phyloP scores from a whole-genome alignment of 2,329 filamentous ascomycete species.

The Fusarium hostae region DNA sequence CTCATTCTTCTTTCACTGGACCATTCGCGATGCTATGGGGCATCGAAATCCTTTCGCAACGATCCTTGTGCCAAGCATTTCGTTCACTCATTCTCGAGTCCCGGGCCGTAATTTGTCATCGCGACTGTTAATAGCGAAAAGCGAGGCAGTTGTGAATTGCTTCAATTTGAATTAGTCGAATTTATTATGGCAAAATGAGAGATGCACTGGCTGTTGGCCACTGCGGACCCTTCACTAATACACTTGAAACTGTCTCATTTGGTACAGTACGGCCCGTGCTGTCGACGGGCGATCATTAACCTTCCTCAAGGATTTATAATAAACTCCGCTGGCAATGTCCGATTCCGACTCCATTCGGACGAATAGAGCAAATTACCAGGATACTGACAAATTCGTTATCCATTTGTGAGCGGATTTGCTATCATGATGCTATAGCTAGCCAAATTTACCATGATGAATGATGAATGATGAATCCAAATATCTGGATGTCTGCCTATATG shows the following conservation, averaged over 20 bases:
- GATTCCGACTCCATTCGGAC: background rate
- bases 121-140: background rate
- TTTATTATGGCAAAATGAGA: background rate
- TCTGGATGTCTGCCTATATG: conserved; percentile 26
- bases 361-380: background rate
- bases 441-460: background rate
- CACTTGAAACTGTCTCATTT: conserved; percentile 35
- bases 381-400: conserved; percentile 15
- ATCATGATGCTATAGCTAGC: background rate
- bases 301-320: conserved; percentile 16
- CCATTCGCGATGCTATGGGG: conserved; percentile 6
- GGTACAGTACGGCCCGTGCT: conserved; percentile 12
- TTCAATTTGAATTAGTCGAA: background rate
- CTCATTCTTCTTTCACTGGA: conserved; percentile 12
- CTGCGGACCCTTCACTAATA: conserved; percentile 14
- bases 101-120: background rate
- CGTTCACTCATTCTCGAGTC: background rate
- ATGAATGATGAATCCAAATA: background rate
- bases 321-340: conserved; percentile 33
- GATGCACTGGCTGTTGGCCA: background rate
- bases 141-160: background rate
- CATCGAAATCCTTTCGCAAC: conserved; percentile 18
- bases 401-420: conserved; percentile 2
- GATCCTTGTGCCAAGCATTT: conserved; percentile 1
- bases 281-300: conserved; percentile 14